Percentiles rank a stretch among this genome's conserved stretches.
Conservation (phyloP, 2,329 filamentous ascomycete genomes). For the Pyricularia grisea region DNA sequence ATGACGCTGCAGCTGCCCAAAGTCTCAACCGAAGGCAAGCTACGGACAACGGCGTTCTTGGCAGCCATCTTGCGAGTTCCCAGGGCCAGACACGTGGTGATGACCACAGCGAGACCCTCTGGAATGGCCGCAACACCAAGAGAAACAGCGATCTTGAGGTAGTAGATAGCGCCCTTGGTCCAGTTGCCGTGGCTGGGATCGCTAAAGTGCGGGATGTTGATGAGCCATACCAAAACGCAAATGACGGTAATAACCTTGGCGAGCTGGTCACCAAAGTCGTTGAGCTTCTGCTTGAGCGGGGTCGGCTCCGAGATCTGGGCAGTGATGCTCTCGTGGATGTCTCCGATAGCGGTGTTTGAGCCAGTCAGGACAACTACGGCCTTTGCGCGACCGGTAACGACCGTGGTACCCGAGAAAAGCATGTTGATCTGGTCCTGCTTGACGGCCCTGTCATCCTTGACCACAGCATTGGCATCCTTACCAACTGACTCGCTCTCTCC, state of each 20-base stretch:
- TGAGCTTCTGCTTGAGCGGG: constrained; percentile 95
- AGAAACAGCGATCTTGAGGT: constrained; percentile 97
- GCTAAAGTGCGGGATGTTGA: constrained; percentile 96
- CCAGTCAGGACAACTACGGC: constrained; percentile 89
- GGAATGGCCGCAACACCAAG: constrained; percentile 96
- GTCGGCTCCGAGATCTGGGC: constrained; percentile 97
- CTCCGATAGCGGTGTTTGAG: constrained; percentile 85
- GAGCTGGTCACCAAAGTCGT: constrained; percentile 91
- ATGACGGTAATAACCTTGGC: constrained; percentile 98
- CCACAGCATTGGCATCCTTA: constrained; percentile 60
- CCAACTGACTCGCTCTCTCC: constrained; percentile 95
- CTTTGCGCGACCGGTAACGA: constrained; percentile 86
- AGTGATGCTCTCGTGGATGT: constrained; percentile 97
- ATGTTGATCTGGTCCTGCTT: constrained; percentile 98
- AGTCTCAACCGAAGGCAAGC: constrained; percentile 92
- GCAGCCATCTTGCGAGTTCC: constrained; percentile 98
- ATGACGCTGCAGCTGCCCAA: constrained; percentile 98
- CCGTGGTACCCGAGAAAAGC: constrained; percentile 95
- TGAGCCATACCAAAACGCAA: constrained; percentile 93
- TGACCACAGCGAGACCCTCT: constrained; percentile 93
- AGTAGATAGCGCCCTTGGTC: constrained; percentile 97
- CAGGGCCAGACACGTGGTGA: constrained; percentile 94
- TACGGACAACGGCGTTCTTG: constrained; percentile 95
- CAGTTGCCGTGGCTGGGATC: constrained; percentile 89
- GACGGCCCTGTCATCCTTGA: constrained; percentile 76